Evolutionary conservation across 176 grass and related monocot species (phyloP).

Genomic region (Oryza glumipatula): DNA sequence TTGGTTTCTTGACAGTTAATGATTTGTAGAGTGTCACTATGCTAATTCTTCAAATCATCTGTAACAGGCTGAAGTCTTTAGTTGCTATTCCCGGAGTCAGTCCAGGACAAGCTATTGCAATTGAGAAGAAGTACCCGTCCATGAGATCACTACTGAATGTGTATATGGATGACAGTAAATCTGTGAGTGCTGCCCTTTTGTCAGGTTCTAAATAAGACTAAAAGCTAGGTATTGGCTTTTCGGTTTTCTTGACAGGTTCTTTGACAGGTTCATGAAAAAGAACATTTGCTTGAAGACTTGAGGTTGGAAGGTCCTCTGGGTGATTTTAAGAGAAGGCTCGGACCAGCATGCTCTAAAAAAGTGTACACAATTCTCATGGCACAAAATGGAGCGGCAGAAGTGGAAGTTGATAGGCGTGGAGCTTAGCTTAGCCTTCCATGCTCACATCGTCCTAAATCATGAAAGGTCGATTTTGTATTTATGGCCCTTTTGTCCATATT

Average conservation of each 20-base stretch:
- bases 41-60: not conserved
- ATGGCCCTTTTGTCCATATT: not conserved
- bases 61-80: slow-evolving; percentile 78
- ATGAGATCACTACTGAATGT: slow-evolving; percentile 86
- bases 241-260: slow-evolving; percentile 23
- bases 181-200: slow-evolving; percentile 50
- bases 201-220: not conserved
- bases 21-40: not conserved
- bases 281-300: slow-evolving; percentile 76
- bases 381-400: slow-evolving; percentile 51
- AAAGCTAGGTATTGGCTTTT: not conserved
- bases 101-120: slow-evolving; percentile 61
- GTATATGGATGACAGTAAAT: slow-evolving; percentile 82
- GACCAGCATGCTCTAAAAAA: slow-evolving; percentile 63
- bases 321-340: slow-evolving; percentile 60
- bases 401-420: slow-evolving; percentile 51
- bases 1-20: not conserved
- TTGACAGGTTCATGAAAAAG: slow-evolving; percentile 71
- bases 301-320: slow-evolving; percentile 52
- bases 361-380: slow-evolving; percentile 83
- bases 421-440: slow-evolving; percentile 34
- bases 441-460: not conserved
- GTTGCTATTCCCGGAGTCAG: slow-evolving; percentile 80
- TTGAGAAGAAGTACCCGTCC: slow-evolving; percentile 78
- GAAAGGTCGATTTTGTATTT: not conserved